These are phyloP conservation scores for Gossypium raimondii DNA, from an alignment of 345 rosid genomes.

Conservation along the genomic window DNA sequence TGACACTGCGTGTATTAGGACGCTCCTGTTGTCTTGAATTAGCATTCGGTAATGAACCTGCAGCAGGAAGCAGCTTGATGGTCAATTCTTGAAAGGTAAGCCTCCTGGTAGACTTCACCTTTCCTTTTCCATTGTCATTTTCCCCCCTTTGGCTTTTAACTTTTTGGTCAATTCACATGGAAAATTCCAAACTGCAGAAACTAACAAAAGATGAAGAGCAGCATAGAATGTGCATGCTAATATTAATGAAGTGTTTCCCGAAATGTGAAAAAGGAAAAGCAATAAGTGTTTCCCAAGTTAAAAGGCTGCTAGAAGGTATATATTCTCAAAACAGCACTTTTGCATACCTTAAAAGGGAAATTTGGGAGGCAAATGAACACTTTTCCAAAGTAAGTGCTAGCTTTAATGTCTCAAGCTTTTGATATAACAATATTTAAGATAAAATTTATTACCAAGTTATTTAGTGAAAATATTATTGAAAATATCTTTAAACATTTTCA, in stretches of 20 bases:
- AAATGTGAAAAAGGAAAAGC: background rate
- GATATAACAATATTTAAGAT: too few species aligned
- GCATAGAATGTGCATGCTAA: background rate
- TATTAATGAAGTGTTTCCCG: background rate
- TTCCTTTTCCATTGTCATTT: background rate
- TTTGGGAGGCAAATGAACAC: background rate
- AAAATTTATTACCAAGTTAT: too few species aligned
- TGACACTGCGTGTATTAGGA: conserved; percentile 34
- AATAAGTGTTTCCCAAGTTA: background rate
- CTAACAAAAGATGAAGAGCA: background rate
- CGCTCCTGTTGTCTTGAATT: conserved; percentile 37
- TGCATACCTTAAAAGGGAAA: background rate
- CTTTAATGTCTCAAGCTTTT: too few species aligned
- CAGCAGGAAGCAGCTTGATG: conserved; percentile 12
- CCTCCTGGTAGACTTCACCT: background rate
- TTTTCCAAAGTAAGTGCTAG: background rate
- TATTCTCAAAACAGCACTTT: background rate
- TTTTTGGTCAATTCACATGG: background rate
- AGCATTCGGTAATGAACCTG: conserved; percentile 36
- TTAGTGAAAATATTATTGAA: too few species aligned
- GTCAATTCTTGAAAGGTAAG: background rate
- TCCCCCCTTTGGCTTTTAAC: background rate
- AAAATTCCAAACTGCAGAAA: conserved; percentile 5
- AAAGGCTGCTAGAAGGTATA: background rate
- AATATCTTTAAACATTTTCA: too few species aligned